Evolutionary conservation across 768 basidiomycete genomes (phyloP), one percentile per base, ranked within the genome.

Genomic region (Suillus weaverae): DNA sequence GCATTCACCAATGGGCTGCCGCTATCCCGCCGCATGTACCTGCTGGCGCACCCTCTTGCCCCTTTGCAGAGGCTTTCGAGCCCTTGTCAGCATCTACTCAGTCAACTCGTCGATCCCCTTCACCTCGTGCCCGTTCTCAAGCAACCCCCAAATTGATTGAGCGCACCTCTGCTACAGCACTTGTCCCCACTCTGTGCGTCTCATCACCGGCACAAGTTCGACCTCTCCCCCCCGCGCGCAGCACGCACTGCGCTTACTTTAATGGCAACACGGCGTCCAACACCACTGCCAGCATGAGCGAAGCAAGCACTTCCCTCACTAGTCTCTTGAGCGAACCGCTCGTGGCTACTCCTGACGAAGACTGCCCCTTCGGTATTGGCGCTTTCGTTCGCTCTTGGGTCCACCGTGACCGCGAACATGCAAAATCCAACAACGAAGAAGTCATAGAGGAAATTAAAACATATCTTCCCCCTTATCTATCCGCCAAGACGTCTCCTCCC

Each of bases 251-350:
- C 26, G 67, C 74, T 16, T 77, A 76, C 39, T 62, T 74, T 1
- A 67, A 74, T 2, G 77, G 78, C 13, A 68, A 72, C 56, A 64
- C 66, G 44, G 72, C 75, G 14, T 65, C 74, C 0, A 73, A 75
- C 59, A 81, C 81, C 64, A 74, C 78, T 3, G 67, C 76, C 16
- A 71, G 67, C 41, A 61, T 69, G 63, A 76, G 75, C 48, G 75
- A 79, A 30, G 80, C 83, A 1, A 83, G 84, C 33, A 83, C 85
- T 0, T 83, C 84, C 57, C 75, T 87, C 67, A 78, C 84, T 0
- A 87, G 86, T 30, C 85, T 77, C 74, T 63, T 85, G 81, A 64
- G 72, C 77, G 68, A 63, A 71, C 82, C 68, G 61, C 68, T 76
- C 71, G 77, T 85, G 67, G 76, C 67, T 62, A 79, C 82, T 0